Conservation (phyloP, 2,329 filamentous ascomycete species). For the Fusarium sp. region DNA sequence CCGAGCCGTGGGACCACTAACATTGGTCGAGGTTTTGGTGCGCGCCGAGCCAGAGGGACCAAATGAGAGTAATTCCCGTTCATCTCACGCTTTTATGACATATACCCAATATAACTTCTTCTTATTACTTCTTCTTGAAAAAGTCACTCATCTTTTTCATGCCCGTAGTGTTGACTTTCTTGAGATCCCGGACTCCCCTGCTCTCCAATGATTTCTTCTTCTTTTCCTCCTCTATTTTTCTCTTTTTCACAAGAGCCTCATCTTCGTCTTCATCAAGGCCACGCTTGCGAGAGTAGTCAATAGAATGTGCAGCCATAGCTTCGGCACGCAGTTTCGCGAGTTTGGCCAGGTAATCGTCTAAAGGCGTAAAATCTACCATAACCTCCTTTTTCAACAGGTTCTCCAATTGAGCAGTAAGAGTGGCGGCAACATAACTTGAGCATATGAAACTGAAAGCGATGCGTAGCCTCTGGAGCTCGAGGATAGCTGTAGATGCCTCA, state of each 20-base stretch:
- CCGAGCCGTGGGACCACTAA: conserved; percentile 54
- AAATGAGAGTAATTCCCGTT: conserved; percentile 39
- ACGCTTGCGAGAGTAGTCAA: conserved; percentile 80
- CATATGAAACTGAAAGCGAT: conserved; percentile 75
- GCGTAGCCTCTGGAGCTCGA: conserved; percentile 72
- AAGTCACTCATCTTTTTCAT: conserved; percentile 99
- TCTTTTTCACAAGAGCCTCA: conserved; percentile 78
- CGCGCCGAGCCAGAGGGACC: conserved; percentile 53
- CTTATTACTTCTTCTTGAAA: conserved; percentile 76
- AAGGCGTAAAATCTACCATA: conserved; percentile 73
- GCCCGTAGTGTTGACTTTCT: conserved; percentile 89
- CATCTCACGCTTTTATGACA: conserved; percentile 39
- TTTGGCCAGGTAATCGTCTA: conserved; percentile 77
- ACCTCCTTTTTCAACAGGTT: conserved; percentile 54
- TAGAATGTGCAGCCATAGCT: conserved; percentile 75
- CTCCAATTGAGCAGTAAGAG: conserved; percentile 60
- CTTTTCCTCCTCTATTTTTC: conserved; percentile 89
- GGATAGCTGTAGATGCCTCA: conserved; percentile 62
- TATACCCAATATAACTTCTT: conserved; percentile 51
- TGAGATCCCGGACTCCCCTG: conserved; percentile 80
- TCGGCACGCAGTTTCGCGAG: conserved; percentile 78
- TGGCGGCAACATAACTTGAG: conserved; percentile 68
- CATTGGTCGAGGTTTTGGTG: conserved; percentile 54
- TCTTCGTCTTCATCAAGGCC: conserved; percentile 75
- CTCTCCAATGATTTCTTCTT: conserved; percentile 82